Evolutionary conservation across 164 flowering plant genomes (phyloP).

Genomic region (Euptelea pleiosperma): DNA sequence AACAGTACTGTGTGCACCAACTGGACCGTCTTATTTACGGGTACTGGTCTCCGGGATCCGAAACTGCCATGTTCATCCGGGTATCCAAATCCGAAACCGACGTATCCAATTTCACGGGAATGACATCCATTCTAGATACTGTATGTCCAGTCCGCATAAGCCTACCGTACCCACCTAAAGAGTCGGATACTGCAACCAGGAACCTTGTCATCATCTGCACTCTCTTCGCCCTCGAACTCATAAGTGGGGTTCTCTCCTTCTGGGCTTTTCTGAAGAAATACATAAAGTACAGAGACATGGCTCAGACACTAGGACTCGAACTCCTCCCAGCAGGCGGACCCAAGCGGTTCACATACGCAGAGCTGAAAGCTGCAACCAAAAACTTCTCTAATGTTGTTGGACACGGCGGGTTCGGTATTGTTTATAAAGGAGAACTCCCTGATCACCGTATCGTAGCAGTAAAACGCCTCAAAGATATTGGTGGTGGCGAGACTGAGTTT

Average conservation of each 20-base stretch:
- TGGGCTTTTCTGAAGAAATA: constrained; percentile 66
- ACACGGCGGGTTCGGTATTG: constrained; percentile 70
- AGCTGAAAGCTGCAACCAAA: constrained; percentile 61
- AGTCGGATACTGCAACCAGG: constrained; percentile 38
- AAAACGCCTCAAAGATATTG: constrained; percentile 45
- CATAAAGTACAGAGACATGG: constrained; percentile 71
- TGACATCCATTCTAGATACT: constrained; percentile 46
- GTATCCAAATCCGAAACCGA: constrained; percentile 42
- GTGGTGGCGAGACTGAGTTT: constrained; percentile 61
- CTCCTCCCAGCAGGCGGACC: constrained; percentile 70
- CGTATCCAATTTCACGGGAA: constrained; percentile 47
- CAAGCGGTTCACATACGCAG: constrained; percentile 55
- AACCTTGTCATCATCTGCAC: constrained; percentile 51
- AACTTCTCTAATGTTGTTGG: constrained; percentile 57
- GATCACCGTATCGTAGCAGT: constrained; percentile 71
- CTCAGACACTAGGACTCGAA: constrained; percentile 63
- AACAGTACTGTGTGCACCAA: constrained; percentile 42
- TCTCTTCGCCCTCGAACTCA: constrained; percentile 57
- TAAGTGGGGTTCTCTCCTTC: constrained; percentile 55
- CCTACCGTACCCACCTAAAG: constrained; percentile 54
- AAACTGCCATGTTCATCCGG: constrained; percentile 40
- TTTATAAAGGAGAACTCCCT: constrained; percentile 52
- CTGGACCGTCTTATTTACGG: constrained; percentile 43
- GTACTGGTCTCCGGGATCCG: constrained; percentile 64
- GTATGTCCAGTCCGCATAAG: constrained; percentile 50